A percentile compares a stretch with the other conserved stretches of the same genome.
Conservation (phyloP, 2,329 filamentous ascomycete genomes). For the Cercospora janseana region DNA sequence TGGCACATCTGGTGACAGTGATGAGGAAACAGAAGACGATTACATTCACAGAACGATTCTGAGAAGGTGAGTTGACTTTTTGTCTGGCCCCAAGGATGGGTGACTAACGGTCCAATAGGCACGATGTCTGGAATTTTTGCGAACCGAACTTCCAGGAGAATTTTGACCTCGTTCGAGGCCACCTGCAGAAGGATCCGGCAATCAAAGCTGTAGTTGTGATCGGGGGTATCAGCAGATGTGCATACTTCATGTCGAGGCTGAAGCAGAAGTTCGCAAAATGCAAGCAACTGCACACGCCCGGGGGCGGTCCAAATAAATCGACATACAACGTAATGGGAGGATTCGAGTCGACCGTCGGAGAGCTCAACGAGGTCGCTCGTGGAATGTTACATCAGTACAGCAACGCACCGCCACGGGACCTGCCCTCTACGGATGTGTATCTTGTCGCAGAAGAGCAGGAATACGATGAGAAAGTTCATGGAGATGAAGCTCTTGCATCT, state of each 20-base stretch:
- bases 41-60: no score
- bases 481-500: neutral
- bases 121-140: neutral
- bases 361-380: neutral
- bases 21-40: neutral
- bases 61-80: constrained; percentile 1
- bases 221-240: constrained; percentile 8
- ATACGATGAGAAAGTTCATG: neutral
- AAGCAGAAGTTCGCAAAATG: neutral
- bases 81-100: no score
- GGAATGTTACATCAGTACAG: neutral
- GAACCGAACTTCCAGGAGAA: constrained; percentile 12
- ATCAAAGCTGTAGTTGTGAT: constrained; percentile 6
- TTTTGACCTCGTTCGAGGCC: constrained; percentile 1
- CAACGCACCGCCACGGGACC: neutral
- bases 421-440: neutral
- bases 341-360: neutral
- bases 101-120: neutral
- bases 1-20: neutral
- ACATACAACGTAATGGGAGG: no score
- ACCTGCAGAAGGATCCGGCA: neutral
- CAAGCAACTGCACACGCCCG: no score
- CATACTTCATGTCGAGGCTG: constrained; percentile 5
- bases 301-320: no score
- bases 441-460: neutral